phyloP scores from a whole-genome alignment of 208 protist genomes.

The Polymyxa betae region DNA sequence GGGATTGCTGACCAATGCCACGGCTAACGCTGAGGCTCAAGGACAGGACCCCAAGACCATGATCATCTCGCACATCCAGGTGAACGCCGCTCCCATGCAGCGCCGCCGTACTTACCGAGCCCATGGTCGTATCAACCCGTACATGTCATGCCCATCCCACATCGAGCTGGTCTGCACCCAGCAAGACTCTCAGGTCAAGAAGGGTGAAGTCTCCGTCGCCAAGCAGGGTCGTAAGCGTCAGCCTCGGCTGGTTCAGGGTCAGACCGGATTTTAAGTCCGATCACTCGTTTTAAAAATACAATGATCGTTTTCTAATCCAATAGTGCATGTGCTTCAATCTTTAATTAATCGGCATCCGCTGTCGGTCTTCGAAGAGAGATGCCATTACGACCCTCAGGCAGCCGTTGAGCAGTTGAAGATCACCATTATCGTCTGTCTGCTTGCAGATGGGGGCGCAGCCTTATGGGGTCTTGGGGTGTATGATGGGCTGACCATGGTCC shows the following conservation, averaged over 20 bases:
- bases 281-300: not conserved
- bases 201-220: conserved; percentile 58
- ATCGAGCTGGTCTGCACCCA: conserved; percentile 81
- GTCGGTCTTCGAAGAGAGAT: too few species aligned
- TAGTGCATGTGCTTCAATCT: not conserved
- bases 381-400: too few species aligned
- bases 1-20: conserved; percentile 80
- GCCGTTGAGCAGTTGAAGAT: too few species aligned
- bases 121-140: conserved; percentile 88
- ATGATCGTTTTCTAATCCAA: not conserved
- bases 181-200: conserved; percentile 63
- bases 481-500: too few species aligned
- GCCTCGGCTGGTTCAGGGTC: conserved; percentile 53
- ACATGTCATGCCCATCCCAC: conserved; percentile 81
- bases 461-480: too few species aligned
- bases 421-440: too few species aligned
- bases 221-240: conserved; percentile 14
- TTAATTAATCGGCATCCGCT: too few species aligned
- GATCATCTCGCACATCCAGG: conserved; percentile 81
- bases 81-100: conserved; percentile 81
- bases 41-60: conserved; percentile 79
- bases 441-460: too few species aligned
- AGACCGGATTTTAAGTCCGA: conserved; percentile 49
- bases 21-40: conserved; percentile 83
- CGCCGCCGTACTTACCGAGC: conserved; percentile 86